Conservation (phyloP, 129 eudicot species). For the Chrysanthemum lavandulifolium region DNA sequence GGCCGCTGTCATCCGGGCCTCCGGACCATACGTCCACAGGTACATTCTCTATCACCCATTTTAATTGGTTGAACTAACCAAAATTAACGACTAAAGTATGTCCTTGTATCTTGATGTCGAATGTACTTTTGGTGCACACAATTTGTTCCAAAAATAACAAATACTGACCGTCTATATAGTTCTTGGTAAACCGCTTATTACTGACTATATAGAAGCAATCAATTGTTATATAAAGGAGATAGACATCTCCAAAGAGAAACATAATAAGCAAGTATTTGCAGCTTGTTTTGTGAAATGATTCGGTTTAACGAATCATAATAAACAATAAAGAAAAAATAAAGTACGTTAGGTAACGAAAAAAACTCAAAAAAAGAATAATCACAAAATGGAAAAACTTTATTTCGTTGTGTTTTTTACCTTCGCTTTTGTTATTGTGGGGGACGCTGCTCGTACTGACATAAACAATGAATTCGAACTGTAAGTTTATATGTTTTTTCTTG, state of each 20-base stretch:
- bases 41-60: neutral
- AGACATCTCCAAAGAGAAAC: neutral
- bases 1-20: too few species aligned
- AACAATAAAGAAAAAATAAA: neutral
- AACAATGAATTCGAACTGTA: neutral
- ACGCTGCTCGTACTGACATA: neutral
- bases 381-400: slow-evolving; percentile 17
- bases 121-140: neutral
- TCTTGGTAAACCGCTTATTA: slow-evolving; percentile 19
- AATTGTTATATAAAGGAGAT: slow-evolving; percentile 10
- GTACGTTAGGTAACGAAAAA: neutral
- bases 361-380: neutral
- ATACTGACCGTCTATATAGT: neutral
- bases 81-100: neutral
- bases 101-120: neutral
- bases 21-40: too few species aligned
- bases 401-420: neutral
- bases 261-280: slow-evolving; percentile 19
- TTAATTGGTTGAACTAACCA: neutral
- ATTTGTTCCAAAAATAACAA: neutral
- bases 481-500: neutral
- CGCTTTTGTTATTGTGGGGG: neutral
- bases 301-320: slow-evolving; percentile 4
- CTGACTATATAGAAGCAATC: slow-evolving; percentile 1
- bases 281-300: slow-evolving; percentile 17